phyloP scores from a whole-genome alignment of 1,284 basidiomycete species.

The Boletus semigastroideus region DNA sequence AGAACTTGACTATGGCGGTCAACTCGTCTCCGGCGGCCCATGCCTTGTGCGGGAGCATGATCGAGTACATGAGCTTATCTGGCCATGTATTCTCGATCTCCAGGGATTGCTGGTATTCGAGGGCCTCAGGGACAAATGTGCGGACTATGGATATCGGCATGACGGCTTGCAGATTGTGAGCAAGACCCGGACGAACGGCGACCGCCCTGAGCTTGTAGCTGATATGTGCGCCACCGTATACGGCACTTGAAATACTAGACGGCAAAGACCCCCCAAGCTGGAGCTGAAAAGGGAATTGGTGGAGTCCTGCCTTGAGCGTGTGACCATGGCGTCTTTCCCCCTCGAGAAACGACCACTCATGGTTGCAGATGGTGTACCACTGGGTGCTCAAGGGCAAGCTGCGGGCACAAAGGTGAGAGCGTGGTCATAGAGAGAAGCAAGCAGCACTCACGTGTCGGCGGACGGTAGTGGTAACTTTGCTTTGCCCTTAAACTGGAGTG shows the following conservation, averaged over 20 bases:
- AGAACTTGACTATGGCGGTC: constrained; percentile 82
- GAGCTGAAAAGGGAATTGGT: constrained; percentile 87
- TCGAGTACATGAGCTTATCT: constrained; percentile 89
- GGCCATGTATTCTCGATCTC: constrained; percentile 98
- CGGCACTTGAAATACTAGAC: constrained; percentile 64
- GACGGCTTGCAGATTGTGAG: constrained; percentile 66
- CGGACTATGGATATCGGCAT: constrained; percentile 69
- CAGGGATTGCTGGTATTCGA: constrained; percentile 93
- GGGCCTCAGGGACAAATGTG: constrained; percentile 75
- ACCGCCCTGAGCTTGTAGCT: constrained; percentile 86
- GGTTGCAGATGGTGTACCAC: constrained; percentile 71
- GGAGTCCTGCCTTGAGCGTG: constrained; percentile 87
- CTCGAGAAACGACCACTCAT: constrained; percentile 89
- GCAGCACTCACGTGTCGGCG: constrained; percentile 54
- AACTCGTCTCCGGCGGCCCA: constrained; percentile 88
- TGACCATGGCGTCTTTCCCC: constrained; percentile 76
- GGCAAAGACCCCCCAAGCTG: constrained; percentile 81
- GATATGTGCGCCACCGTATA: constrained; percentile 64
- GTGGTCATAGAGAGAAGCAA: constrained; percentile 1
- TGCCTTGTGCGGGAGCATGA: constrained; percentile 85
- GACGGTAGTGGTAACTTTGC: constrained; percentile 66
- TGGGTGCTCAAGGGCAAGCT: constrained; percentile 46
- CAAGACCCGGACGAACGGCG: constrained; percentile 73
- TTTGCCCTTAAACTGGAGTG: constrained; percentile 81
- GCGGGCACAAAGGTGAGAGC: constrained; percentile 17